Percentiles rank a stretch among this genome's conserved stretches.
phyloP scores from a whole-genome alignment of 2,329 filamentous ascomycete species.

The Tothia fuscella region DNA sequence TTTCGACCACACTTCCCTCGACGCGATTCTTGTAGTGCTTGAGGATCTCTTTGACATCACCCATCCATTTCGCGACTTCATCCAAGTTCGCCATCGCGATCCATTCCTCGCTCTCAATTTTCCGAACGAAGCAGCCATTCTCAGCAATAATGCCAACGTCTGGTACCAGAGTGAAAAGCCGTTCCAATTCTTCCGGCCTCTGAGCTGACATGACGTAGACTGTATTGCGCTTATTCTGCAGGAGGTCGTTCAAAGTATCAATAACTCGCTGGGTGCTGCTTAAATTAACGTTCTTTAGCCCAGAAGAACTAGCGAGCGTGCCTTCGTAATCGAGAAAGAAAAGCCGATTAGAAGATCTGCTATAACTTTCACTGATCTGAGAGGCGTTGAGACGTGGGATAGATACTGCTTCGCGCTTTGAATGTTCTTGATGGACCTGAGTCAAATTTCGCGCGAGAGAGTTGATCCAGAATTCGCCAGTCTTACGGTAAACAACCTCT shows the following conservation, averaged over 20 bases:
- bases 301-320: slow-evolving; percentile 73
- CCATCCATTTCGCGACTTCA: slow-evolving; percentile 67
- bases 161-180: slow-evolving; percentile 71
- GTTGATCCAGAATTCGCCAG: slow-evolving; percentile 76
- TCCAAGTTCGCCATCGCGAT: slow-evolving; percentile 61
- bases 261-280: slow-evolving; percentile 78
- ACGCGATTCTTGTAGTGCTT: slow-evolving; percentile 84
- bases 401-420: slow-evolving; percentile 69
- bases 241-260: slow-evolving; percentile 68
- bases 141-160: slow-evolving; percentile 84
- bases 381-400: slow-evolving; percentile 72
- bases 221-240: slow-evolving; percentile 67
- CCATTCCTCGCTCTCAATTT: slow-evolving; percentile 59
- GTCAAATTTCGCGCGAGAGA: slow-evolving; percentile 60
- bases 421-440: slow-evolving; percentile 71
- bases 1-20: slow-evolving; percentile 77
- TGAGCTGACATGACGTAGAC: slow-evolving; percentile 92
- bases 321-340: slow-evolving; percentile 93
- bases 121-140: slow-evolving; percentile 82
- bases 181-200: slow-evolving; percentile 76
- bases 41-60: slow-evolving; percentile 69
- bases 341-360: slow-evolving; percentile 52
- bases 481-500: slow-evolving; percentile 64
- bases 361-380: slow-evolving; percentile 54
- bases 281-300: slow-evolving; percentile 71